phyloP scores from a whole-genome alignment of 164 flowering plant species.

The Piper longum region DNA sequence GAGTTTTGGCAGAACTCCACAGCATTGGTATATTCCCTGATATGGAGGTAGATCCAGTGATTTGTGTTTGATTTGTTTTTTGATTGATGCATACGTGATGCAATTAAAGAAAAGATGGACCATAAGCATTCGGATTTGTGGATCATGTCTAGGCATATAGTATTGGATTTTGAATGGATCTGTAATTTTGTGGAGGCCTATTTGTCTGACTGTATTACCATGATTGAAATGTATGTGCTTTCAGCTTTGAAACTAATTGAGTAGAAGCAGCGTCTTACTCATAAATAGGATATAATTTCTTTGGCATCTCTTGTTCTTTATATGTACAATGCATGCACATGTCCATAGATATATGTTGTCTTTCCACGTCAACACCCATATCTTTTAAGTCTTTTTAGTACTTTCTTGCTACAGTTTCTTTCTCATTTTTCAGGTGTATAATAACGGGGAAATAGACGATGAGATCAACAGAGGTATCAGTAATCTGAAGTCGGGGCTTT shows the following conservation, averaged over 20 bases:
- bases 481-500: slow-evolving; percentile 32
- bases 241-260: neutral
- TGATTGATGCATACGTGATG: neutral
- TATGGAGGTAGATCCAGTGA: slow-evolving; percentile 43
- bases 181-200: neutral
- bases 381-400: neutral
- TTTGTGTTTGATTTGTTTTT: neutral
- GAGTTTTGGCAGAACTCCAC: slow-evolving; percentile 60
- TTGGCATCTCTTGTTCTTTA: too few species aligned
- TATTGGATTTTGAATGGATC: neutral
- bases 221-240: neutral
- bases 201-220: neutral
- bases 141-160: too few species aligned
- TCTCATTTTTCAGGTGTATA: slow-evolving; percentile 48
- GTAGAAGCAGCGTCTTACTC: neutral
- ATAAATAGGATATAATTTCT: neutral
- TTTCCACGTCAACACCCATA: too few species aligned
- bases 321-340: too few species aligned
- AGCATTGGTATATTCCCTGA: slow-evolving; percentile 67
- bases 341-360: too few species aligned
- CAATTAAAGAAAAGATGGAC: too few species aligned
- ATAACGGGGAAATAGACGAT: slow-evolving; percentile 68
- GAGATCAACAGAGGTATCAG: slow-evolving; percentile 37
- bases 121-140: neutral
- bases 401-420: neutral